phyloP scores from a whole-genome alignment of 768 basidiomycete species.

The Boletellus ananas region DNA sequence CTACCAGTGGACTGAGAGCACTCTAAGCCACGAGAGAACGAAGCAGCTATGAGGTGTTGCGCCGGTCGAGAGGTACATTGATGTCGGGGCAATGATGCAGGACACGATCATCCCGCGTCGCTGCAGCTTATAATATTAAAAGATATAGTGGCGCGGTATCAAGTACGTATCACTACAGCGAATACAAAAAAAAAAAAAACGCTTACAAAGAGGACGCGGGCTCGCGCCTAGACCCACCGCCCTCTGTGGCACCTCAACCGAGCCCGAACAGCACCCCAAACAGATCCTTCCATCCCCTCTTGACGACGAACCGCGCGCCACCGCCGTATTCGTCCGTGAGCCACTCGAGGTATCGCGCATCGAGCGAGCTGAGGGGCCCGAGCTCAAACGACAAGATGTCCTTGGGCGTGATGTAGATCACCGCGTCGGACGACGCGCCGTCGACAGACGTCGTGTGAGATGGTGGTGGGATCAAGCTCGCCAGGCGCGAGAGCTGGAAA shows the following conservation, averaged over 20 bases:
- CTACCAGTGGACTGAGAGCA: no score
- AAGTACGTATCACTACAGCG: neutral
- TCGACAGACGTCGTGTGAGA: neutral
- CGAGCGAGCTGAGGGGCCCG: constrained; percentile 66
- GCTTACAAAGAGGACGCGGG: neutral
- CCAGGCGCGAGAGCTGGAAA: constrained; percentile 51
- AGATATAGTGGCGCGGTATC: no score
- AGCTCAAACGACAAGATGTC: constrained; percentile 69
- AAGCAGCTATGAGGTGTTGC: no score
- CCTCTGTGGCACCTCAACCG: no score
- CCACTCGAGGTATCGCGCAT: constrained; percentile 78
- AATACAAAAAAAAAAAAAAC: neutral
- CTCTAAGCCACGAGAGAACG: no score
- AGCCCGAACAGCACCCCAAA: constrained; percentile 43
- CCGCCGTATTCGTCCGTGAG: constrained; percentile 62
- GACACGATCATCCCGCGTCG: no score
- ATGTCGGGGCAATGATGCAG: no score
- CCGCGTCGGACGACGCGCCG: neutral
- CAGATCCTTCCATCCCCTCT: constrained; percentile 46
- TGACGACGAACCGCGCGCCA: constrained; percentile 37
- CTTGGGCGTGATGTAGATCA: constrained; percentile 51
- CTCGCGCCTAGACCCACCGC: no score
- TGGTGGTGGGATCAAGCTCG: constrained; percentile 21
- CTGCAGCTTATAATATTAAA: no score
- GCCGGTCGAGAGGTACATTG: no score